Percentiles rank a stretch among this genome's conserved stretches.
Conservation (phyloP, 202 grass and related monocot genomes). For the Digitaria exilis region DNA sequence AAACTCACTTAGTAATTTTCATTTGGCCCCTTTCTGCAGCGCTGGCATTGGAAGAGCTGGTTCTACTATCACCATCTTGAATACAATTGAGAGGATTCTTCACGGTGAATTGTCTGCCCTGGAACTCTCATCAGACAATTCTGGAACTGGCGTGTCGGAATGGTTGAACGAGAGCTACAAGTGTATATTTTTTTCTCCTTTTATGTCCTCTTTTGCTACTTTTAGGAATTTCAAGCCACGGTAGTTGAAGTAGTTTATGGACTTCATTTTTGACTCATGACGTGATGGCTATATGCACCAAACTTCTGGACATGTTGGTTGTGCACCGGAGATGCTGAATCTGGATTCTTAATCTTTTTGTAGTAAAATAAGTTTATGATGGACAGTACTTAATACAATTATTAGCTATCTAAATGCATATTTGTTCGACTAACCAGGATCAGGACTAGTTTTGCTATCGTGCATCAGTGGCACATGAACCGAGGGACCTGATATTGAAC, state of each 20-base stretch:
- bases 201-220: too few species aligned
- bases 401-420: neutral
- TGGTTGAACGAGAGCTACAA: constrained; percentile 68
- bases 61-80: constrained; percentile 65
- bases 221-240: too few species aligned
- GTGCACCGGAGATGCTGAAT: too few species aligned
- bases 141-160: constrained; percentile 60
- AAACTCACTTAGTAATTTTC: neutral
- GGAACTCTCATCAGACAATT: constrained; percentile 66
- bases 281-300: too few species aligned
- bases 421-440: constrained; percentile 38
- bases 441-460: constrained; percentile 72
- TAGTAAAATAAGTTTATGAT: neutral
- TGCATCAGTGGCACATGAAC: constrained; percentile 59
- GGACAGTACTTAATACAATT: too few species aligned
- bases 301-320: too few species aligned
- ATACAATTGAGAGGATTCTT: constrained; percentile 74
- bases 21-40: constrained; percentile 41
- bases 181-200: too few species aligned
- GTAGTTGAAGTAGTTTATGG: too few species aligned
- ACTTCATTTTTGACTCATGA: too few species aligned
- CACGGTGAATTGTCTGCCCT: constrained; percentile 66
- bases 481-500: constrained; percentile 51
- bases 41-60: constrained; percentile 91
- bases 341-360: too few species aligned